Percentiles rank a stretch among this genome's conserved stretches.
phyloP scores from a whole-genome alignment of 805 yeast genomes.

The Metschnikowia hibisci region DNA sequence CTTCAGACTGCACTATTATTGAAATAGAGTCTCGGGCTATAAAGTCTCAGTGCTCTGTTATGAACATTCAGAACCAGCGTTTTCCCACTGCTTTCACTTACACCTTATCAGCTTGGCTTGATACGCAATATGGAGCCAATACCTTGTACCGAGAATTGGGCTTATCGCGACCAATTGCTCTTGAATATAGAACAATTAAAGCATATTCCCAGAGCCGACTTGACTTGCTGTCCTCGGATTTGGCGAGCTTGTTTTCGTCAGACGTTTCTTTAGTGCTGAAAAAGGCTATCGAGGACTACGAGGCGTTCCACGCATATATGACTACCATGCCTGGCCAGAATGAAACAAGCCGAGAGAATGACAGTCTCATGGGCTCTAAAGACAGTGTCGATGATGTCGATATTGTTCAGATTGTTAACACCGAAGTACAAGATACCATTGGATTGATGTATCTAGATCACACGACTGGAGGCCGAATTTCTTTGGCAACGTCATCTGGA shows the following conservation, averaged over 20 bases:
- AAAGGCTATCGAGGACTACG: slow-evolving; percentile 1
- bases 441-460: slow-evolving; percentile 31
- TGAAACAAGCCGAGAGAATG: neutral
- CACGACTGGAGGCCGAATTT: neutral
- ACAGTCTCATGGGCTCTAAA: neutral
- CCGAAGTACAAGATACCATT: slow-evolving; percentile 40
- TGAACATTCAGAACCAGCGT: slow-evolving; percentile 9
- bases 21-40: slow-evolving; percentile 11
- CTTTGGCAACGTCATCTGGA: slow-evolving; percentile 46
- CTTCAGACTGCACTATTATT: slow-evolving; percentile 43
- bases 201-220: neutral
- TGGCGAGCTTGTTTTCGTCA: neutral
- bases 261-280: neutral
- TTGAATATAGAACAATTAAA: slow-evolving; percentile 10
- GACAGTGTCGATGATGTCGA: neutral
- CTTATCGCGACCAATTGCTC: slow-evolving; percentile 32
- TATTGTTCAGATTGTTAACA: neutral
- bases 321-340: neutral
- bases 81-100: slow-evolving; percentile 31
- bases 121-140: slow-evolving; percentile 13
- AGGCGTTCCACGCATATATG: neutral
- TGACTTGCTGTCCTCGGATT: neutral
- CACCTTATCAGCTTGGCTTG: slow-evolving; percentile 23
- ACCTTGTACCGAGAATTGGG: slow-evolving; percentile 21
- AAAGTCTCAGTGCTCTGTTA: slow-evolving; percentile 16